phyloP scores from a whole-genome alignment of 345 rosid species.

The Eucalyptus globulus region DNA sequence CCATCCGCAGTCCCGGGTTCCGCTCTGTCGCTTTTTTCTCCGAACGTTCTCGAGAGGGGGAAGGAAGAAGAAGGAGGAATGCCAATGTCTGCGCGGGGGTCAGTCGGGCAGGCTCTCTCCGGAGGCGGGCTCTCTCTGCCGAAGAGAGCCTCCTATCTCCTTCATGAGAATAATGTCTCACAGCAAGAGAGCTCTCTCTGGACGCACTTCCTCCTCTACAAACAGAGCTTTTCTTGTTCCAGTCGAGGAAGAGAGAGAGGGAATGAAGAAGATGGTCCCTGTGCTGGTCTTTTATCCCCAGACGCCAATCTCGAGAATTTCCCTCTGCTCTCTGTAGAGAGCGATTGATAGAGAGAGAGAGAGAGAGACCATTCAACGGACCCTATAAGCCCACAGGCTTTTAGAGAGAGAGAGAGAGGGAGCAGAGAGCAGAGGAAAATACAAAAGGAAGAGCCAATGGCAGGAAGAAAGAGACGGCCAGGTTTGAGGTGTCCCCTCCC shows the following conservation, averaged over 20 bases:
- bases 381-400: not conserved
- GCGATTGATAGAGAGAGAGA: not conserved
- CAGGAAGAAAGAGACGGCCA: not conserved
- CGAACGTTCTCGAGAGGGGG: not conserved
- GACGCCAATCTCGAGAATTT: conserved; percentile 47
- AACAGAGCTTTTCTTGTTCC: not conserved
- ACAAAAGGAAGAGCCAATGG: not conserved
- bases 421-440: not conserved
- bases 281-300: conserved; percentile 13
- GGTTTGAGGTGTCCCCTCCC: not conserved
- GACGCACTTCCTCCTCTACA: not conserved
- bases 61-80: not conserved
- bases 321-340: not conserved
- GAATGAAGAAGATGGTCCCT: not conserved
- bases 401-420: not conserved
- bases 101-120: conserved; percentile 41
- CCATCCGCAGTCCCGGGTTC: conserved; percentile 6
- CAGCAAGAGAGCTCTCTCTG: not conserved
- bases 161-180: conserved; percentile 11
- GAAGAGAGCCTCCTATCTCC: conserved; percentile 51
- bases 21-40: not conserved
- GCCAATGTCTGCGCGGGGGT: not conserved
- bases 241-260: not conserved
- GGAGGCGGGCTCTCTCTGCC: not conserved
- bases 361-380: not conserved